Conservation (phyloP, 495 filamentous ascomycete species). For the Neurospora sp. region DNA sequence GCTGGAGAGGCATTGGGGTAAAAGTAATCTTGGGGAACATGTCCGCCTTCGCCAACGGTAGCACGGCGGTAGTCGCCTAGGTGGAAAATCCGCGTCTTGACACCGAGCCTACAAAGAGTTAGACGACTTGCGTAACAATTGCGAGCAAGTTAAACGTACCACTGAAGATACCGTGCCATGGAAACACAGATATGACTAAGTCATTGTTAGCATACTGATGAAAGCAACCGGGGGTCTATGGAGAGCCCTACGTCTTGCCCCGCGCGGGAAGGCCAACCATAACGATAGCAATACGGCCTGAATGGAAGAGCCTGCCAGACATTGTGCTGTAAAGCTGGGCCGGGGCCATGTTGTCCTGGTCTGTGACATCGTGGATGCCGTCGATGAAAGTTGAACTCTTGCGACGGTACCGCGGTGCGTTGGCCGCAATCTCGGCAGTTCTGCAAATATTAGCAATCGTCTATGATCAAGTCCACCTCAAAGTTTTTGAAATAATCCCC, state of each 20-base stretch:
- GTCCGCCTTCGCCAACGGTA: conserved; percentile 72
- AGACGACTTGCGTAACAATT: conserved; percentile 8
- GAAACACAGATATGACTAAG: conserved; percentile 87
- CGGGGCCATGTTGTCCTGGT: conserved; percentile 69
- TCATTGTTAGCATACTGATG: conserved; percentile 14
- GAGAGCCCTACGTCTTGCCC: conserved; percentile 75
- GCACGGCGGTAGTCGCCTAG: conserved; percentile 93
- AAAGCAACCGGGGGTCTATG: background rate
- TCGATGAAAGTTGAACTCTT: conserved; percentile 93
- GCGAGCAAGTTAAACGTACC: conserved; percentile 41
- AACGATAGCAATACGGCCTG: conserved; percentile 90
- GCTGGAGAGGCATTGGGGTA: conserved; percentile 84
- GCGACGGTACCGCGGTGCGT: conserved; percentile 70
- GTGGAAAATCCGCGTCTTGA: conserved; percentile 97
- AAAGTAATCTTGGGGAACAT: conserved; percentile 97
- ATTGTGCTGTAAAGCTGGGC: conserved; percentile 97
- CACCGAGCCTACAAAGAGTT: conserved; percentile 60
- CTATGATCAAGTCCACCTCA: background rate
- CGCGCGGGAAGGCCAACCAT: conserved; percentile 93
- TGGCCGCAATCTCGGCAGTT: conserved; percentile 79
- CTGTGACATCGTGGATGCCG: conserved; percentile 90
- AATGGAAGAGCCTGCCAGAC: conserved; percentile 93
- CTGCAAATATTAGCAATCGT: conserved; percentile 29
- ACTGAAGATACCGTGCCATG: conserved; percentile 86
- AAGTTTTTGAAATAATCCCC: conserved; percentile 1